Conservation (phyloP, 2,329 filamentous ascomycete genomes). For the Aaosphaeria arxii region DNA sequence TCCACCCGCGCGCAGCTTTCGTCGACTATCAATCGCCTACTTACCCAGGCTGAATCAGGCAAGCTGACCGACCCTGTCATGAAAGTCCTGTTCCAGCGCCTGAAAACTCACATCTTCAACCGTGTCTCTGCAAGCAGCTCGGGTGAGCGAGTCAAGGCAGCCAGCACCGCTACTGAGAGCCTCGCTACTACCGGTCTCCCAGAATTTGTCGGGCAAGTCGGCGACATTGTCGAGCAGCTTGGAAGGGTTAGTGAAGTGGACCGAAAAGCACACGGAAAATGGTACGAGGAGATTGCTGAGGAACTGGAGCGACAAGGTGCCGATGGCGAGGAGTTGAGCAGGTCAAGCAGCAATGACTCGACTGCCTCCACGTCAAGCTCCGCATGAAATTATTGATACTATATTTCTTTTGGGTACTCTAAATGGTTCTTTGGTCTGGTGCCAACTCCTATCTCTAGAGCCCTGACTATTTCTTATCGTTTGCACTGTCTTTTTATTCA, state of each 20-base stretch:
- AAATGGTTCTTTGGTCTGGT: too few relatives aligned
- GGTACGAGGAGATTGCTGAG: conserved; percentile 67
- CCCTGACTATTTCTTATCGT: too few relatives aligned
- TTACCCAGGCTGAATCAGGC: conserved; percentile 51
- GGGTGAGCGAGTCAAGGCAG: conserved; percentile 67
- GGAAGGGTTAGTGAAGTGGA: conserved; percentile 65
- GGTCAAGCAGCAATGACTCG: conserved; percentile 23
- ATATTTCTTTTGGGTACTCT: too few relatives aligned
- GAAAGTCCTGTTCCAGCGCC: conserved; percentile 64
- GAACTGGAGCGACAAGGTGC: conserved; percentile 45
- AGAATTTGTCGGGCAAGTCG: conserved; percentile 69
- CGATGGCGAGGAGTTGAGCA: conserved; percentile 26
- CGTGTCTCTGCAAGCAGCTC: conserved; percentile 65
- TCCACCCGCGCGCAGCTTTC: conserved; percentile 44
- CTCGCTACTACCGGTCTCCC: conserved; percentile 67
- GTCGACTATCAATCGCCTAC: conserved; percentile 46
- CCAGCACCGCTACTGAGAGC: conserved; percentile 66
- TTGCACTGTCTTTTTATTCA: too few relatives aligned
- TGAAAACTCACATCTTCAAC: conserved; percentile 64
- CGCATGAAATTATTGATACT: too few relatives aligned
- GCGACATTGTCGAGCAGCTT: conserved; percentile 67
- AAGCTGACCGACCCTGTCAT: conserved; percentile 60
- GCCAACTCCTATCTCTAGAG: too few relatives aligned
- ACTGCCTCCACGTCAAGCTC: conserved; percentile 4
- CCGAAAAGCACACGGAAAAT: conserved; percentile 63